A percentile compares a stretch with the other conserved stretches of the same genome.
Conservation (phyloP, 2,329 filamentous ascomycete species). For the Teratosphaeria nubilosa region DNA sequence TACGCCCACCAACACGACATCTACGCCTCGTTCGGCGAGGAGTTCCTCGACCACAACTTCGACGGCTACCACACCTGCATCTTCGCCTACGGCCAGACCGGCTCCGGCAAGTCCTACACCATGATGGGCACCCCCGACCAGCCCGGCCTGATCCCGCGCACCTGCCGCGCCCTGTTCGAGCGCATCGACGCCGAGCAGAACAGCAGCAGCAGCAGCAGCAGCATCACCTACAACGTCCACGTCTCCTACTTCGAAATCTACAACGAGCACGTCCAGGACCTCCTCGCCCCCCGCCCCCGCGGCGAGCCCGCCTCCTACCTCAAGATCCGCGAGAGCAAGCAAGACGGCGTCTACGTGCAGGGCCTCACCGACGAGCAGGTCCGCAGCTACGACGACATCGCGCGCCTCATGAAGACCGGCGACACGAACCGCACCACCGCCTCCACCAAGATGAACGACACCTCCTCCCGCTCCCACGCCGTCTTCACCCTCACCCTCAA, state of each 20-base stretch:
- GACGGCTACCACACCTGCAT: conserved; percentile 99
- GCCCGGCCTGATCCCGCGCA: conserved; percentile 85
- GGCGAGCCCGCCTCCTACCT: conserved; percentile 86
- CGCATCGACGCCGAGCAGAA: conserved; percentile 77
- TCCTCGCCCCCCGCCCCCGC: conserved; percentile 61
- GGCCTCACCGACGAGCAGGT: conserved; percentile 90
- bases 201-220: too few relatives aligned
- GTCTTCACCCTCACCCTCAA: conserved; percentile 98
- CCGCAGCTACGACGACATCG: conserved; percentile 73
- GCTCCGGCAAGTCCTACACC: conserved; percentile 95
- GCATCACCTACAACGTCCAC: conserved; percentile 92
- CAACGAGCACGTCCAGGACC: conserved; percentile 95
- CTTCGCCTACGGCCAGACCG: conserved; percentile 96
- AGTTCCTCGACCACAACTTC: conserved; percentile 98
- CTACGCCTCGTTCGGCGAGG: conserved; percentile 87
- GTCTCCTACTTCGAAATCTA: conserved; percentile 99
- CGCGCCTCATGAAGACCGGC: conserved; percentile 82
- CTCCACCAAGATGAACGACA: conserved; percentile 99
- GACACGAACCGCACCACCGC: conserved; percentile 81
- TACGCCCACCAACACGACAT: conserved; percentile 90
- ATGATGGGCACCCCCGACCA: conserved; percentile 87
- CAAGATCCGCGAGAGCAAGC: conserved; percentile 92
- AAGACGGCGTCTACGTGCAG: conserved; percentile 92
- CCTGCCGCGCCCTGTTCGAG: conserved; percentile 91
- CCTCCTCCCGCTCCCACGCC: conserved; percentile 87